Evolutionary conservation across 805 yeast genomes (phyloP), one percentile per base, ranked within the genome.

Genomic region (Pichia cephalocereana): DNA sequence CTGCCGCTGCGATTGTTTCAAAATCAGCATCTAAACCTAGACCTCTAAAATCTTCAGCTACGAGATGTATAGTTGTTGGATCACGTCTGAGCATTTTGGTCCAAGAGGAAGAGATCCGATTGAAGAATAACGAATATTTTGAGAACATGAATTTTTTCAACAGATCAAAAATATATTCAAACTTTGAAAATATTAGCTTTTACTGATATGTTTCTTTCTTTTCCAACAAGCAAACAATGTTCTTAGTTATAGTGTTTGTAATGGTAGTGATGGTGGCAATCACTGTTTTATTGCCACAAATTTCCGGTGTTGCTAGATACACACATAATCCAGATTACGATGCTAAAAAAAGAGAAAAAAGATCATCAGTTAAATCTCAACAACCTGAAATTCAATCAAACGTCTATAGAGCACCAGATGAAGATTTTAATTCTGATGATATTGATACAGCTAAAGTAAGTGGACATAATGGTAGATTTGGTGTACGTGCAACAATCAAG

Each of bases 1-100:
- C 37, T 10, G 37, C 37, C 4, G 37, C 37, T 10, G 37, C 37
- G 1, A 34, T 34, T 9, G 17, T 15, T 15, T 34, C 37, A 34
- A 34, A 34, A 14, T 34, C 37, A 34, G 37, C 37, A 3, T 34
- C 37, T 14, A 34, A 15, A 10, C 37, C 37, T 2, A 34, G 8
- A 7, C 37, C 37, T 10, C 18, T 9, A 8, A 84, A 74, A 55
- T 84, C 93, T 53, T 83, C 88, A 0, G 86, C 84, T 0, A 82
- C 76, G 43, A 84, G 70, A 49, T 74, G 74, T 46, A 84, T 77
- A 2, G 80, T 72, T 0, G 91, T 83, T 6, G 90, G 84, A 17
- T 79, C 83, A 61, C 89, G 71, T 65, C 90, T 72, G 40, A 84
- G 67, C 91, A 84, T 47, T 37, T 37, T 37, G 19, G 14, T 18